Base-by-base conservation (phyloP, 441 rosid species). In the Aleurites moluccanus region DNA sequence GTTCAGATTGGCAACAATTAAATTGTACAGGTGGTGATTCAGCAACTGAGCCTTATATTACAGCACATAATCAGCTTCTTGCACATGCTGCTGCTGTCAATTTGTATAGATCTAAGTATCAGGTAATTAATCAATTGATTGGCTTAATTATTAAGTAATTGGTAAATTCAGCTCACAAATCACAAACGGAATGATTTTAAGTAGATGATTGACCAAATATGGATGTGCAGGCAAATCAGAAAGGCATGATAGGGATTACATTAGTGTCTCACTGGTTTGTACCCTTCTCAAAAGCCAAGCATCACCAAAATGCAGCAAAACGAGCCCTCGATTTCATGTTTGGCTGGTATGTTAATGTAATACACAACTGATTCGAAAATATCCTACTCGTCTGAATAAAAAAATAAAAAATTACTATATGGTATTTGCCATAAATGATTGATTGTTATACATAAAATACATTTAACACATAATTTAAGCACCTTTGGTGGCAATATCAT, bases 31-130 rank as follows among this genome's bases (percentile, higher is more conserved):
- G 53, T 0, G 98, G 97, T 3, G 82, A 93, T 82, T 90, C 95
- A 6, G 80, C 79, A 3, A 73, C 53, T 0, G 98, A 92, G 69
- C 97, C 97, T 0, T 92, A 92, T 73, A 9, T 55, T 7, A 89
- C 80, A 5, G 64, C 80, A 1, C 97, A 88, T 68, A 9, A 90
- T 70, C 85, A 73, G 47, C 86, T 92, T 69, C 97, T 92, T 69
- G 84, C 97, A 64, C 97, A 91, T 82, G 95, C 90, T 14, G 77
- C 87, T 44, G 90, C 81, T 2, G 92, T 85, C 1, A 78, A 85
- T n/a, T 70, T 87, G 18, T 86, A 91, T 70, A 85, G 47, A 27
- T 59, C 80, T 0, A 44, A 85, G 71, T 82, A 83, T 45, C 83
- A 87, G 86, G 97, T 44, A 44, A 9, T 9, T 42, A 5, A 42